Percentiles rank a stretch among this genome's conserved stretches.
Conservation (phyloP, 164 flowering plant genomes). For the Stephania cephalantha region DNA sequence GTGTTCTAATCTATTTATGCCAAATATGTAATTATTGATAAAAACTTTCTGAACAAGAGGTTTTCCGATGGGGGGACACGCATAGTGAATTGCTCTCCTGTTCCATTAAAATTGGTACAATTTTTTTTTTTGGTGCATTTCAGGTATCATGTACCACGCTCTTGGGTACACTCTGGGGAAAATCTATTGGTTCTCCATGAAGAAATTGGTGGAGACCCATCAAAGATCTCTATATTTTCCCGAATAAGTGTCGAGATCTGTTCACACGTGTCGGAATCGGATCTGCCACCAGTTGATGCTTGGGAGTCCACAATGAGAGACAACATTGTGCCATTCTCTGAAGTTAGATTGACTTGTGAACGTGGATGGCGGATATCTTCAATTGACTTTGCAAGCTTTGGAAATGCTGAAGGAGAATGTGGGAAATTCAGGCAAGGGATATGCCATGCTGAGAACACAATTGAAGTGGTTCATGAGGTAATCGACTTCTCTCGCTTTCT, state of each 20-base stretch:
- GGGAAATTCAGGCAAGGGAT: slow-evolving; percentile 36
- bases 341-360: slow-evolving; percentile 41
- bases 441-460: slow-evolving; percentile 33
- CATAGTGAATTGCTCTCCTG: no score
- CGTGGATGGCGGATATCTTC: slow-evolving; percentile 39
- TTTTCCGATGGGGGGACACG: no score
- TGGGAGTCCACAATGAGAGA: slow-evolving; percentile 28
- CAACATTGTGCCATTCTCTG: slow-evolving; percentile 23
- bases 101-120: no score
- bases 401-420: slow-evolving; percentile 50
- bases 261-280: slow-evolving; percentile 36
- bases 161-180: slow-evolving; percentile 50
- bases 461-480: slow-evolving; percentile 36
- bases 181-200: slow-evolving; percentile 54
- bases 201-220: slow-evolving; percentile 62
- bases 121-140: not conserved
- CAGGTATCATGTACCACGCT: slow-evolving; percentile 65
- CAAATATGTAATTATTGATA: not conserved
- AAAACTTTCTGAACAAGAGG: no score
- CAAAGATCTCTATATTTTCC: slow-evolving; percentile 35
- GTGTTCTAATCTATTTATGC: not conserved
- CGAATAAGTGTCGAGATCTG: slow-evolving; percentile 41
- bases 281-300: slow-evolving; percentile 41
- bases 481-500: not conserved
- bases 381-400: slow-evolving; percentile 53